phyloP scores from a whole-genome alignment of 2,329 filamentous ascomycete genomes.

The Neospermospora avenae region DNA sequence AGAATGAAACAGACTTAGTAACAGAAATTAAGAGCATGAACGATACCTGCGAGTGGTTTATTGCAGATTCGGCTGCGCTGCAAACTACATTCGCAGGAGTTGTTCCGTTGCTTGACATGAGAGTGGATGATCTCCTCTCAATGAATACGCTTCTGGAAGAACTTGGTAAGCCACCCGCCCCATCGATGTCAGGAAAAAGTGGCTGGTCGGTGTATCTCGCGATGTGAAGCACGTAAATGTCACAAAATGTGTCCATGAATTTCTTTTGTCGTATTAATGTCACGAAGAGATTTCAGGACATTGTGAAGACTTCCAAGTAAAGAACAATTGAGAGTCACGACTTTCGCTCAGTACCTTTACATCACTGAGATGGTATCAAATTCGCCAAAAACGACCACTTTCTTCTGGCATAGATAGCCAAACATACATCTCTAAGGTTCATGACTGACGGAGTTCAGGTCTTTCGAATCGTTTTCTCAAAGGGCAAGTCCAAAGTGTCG shows the following conservation, averaged over 20 bases:
- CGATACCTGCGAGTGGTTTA: slow-evolving; percentile 2
- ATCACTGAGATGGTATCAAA: too few species aligned
- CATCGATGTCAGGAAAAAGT: too few species aligned
- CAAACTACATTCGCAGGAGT: slow-evolving; percentile 13
- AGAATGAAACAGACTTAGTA: neutral
- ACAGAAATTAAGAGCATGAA: neutral
- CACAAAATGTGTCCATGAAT: too few species aligned
- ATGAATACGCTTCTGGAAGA: slow-evolving; percentile 6
- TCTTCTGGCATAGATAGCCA: too few species aligned
- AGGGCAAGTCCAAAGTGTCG: neutral
- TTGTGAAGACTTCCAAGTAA: too few species aligned
- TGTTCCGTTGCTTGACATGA: slow-evolving; percentile 11
- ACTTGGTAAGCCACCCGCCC: neutral
- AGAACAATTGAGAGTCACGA: too few species aligned
- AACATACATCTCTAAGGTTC: neutral
- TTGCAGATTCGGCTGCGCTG: slow-evolving; percentile 7
- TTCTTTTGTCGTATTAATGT: too few species aligned
- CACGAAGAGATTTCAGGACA: too few species aligned
- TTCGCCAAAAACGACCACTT: too few species aligned
- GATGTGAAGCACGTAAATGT: too few species aligned
- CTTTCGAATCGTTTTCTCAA: slow-evolving; percentile 5
- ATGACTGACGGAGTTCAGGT: neutral
- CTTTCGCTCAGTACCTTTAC: too few species aligned
- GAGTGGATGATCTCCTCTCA: slow-evolving; percentile 3
- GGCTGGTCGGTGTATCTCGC: too few species aligned